Base-by-base conservation (phyloP, 2,329 filamentous ascomycete genomes). In the Leptographium flavum region DNA sequence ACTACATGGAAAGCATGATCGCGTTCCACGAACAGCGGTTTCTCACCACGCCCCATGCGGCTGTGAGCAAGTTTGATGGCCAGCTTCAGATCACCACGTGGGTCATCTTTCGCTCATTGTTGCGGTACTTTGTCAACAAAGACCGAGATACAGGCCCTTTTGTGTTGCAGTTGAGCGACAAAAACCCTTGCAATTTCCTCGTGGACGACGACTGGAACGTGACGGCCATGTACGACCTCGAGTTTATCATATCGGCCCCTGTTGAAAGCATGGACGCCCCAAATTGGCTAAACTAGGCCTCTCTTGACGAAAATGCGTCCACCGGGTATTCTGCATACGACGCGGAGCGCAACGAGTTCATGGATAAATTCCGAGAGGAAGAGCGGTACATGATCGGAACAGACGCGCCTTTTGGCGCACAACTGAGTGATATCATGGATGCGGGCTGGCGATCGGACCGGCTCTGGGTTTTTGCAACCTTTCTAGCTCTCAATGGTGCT, bases 201-300 rank as follows among this genome's bases (percentile, higher is more conserved):
- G 55, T 60, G 37, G 58, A 62, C 49, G 44, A 56, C 47, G 45
- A 57, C 39, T 58, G 56, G 57, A 60, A 62, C 42, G 51, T 60
- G 35, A 60, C 54, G 23, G 54, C 54, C 48, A 42, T 60, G 3
- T 56, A 60, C n/a, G 58, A 62, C 44, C 53, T 56, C 38, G 58
- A 62, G 49, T 60, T 55, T 57, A 48, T 58, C 28, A 56, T 55
- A 49, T 49, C 58, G 17, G 37, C 57, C 58, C 40, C 42, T 46
- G 9, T 57, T 59, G 45, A 55, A 49, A 36, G 51, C 52, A 58
- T 37, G 19, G n/a, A 39, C 2, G 50, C 56, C 25, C 57, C 56
- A 22, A 55, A 56, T 47, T 62, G 53, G 57, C 53, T 61, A 32
- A 59, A 55, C 36, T 50, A 47, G 50, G 33, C 32, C 3, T 22